Evolutionary conservation across 768 basidiomycete species (phyloP), one percentile per base, ranked within the genome.

Genomic region (Suillus decipiens): DNA sequence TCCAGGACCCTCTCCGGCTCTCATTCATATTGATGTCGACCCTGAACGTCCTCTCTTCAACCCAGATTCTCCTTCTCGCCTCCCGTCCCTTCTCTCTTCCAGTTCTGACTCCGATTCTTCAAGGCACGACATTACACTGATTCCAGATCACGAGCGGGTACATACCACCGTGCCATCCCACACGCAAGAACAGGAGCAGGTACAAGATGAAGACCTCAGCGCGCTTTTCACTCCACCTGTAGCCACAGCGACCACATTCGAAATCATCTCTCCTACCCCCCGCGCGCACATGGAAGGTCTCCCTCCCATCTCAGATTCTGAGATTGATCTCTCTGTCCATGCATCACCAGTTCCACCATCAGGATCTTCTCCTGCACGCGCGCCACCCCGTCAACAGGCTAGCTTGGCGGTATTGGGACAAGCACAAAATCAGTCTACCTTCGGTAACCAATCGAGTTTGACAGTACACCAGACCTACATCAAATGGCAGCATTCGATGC

Each of bases 131-230:
- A 67, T 66, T 41, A 19, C 31, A 33, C 69, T 62, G 33, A 60
- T 53, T 15, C 73, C 73, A 70, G 67, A 70, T 24, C 71, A 76
- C 55, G 67, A 76, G 42, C 71, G 68, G 67, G 69, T 71, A 17
- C 66, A 71, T 43, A 19, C 72, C 36, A 31, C 61, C 9, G 5
- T 37, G 22, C 36, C 55, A 1, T 9, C 55, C 12, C 34, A 39
- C 15, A 17, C 6, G 10, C 24, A 57, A 31, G 24, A 41, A 39
- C 63, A 63, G 1, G 62, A 65, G 28, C 48, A 45, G 19, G 61
- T 34, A 33, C 42, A 54, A 17, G 41, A 33, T 14, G 60, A 64
- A 2, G 53, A 67, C 14, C 56, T 48, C 3, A 51, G 39, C 51
- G 19, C 50, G 1, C 60, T 47, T 17, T 9, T 57, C 15, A 24